phyloP scores from a whole-genome alignment of 495 filamentous ascomycete genomes.

The Penicillium atrosanguineum region DNA sequence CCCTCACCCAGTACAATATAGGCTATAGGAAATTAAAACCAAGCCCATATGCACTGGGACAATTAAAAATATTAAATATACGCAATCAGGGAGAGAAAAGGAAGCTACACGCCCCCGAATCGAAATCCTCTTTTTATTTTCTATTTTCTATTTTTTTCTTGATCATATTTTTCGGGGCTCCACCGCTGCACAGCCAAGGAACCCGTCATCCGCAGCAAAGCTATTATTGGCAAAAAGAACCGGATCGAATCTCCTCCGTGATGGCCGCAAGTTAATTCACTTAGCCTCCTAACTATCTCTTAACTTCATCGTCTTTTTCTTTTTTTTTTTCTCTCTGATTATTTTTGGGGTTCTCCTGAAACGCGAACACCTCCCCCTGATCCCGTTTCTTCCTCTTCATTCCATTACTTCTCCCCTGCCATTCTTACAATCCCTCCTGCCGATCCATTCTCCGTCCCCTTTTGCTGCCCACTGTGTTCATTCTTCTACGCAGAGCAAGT shows the following conservation, averaged over 20 bases:
- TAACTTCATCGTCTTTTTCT: not conserved
- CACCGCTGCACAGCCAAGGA: slow-evolving; percentile 16
- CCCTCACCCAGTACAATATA: too few species aligned
- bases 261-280: not conserved
- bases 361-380: slow-evolving; percentile 5
- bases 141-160: not conserved
- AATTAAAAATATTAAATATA: not conserved
- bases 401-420: slow-evolving; percentile 16
- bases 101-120: not conserved
- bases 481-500: slow-evolving; percentile 22
- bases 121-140: not conserved
- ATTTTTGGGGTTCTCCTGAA: not conserved
- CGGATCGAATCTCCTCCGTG: slow-evolving; percentile 15
- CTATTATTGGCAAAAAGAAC: slow-evolving; percentile 24
- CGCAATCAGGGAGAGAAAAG: not conserved
- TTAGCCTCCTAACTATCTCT: not conserved
- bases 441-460: slow-evolving; percentile 42
- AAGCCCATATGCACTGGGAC: too few species aligned
- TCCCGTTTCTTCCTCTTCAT: slow-evolving; percentile 8
- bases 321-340: too few species aligned
- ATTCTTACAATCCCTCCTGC: slow-evolving; percentile 44
- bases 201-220: slow-evolving; percentile 4
- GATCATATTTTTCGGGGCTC: not conserved
- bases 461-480: slow-evolving; percentile 6
- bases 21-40: too few species aligned